Evolutionary conservation across 2,329 filamentous ascomycete genomes (phyloP).

Genomic region (Botryosphaeria dothidea): DNA sequence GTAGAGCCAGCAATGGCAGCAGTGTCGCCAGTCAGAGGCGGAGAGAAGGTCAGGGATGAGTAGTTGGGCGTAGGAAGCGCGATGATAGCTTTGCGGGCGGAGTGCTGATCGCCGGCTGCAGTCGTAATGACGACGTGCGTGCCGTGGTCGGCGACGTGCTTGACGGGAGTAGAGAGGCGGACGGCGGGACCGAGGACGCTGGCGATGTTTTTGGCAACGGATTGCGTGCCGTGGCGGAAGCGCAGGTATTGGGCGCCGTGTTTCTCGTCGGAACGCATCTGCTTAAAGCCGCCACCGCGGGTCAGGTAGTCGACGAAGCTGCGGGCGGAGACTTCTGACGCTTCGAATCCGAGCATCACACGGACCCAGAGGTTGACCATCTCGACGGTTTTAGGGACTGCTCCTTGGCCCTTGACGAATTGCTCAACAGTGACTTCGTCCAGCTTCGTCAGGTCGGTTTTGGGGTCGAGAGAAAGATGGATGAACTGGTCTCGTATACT

Average conservation of each 20-base stretch:
- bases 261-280: constrained; percentile 55
- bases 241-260: constrained; percentile 57
- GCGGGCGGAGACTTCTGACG: constrained; percentile 51
- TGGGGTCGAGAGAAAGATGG: neutral
- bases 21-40: constrained; percentile 47
- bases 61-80: constrained; percentile 51
- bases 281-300: constrained; percentile 52
- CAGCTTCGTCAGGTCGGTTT: neutral
- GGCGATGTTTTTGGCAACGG: constrained; percentile 42
- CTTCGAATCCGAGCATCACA: constrained; percentile 54
- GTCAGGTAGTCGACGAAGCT: constrained; percentile 60
- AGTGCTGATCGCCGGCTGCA: neutral
- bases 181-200: constrained; percentile 32
- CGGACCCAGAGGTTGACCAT: constrained; percentile 49
- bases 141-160: constrained; percentile 29
- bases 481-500: neutral
- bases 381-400: constrained; percentile 34
- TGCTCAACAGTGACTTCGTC: constrained; percentile 44
- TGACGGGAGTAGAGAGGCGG: constrained; percentile 35
- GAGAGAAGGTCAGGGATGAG: constrained; percentile 47
- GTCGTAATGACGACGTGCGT: neutral
- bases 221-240: constrained; percentile 43
- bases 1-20: constrained; percentile 37
- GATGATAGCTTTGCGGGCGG: constrained; percentile 49
- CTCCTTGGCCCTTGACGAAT: constrained; percentile 36